phyloP scores from a whole-genome alignment of 2,329 filamentous ascomycete species.

The Ophiosphaerella herpotricha region DNA sequence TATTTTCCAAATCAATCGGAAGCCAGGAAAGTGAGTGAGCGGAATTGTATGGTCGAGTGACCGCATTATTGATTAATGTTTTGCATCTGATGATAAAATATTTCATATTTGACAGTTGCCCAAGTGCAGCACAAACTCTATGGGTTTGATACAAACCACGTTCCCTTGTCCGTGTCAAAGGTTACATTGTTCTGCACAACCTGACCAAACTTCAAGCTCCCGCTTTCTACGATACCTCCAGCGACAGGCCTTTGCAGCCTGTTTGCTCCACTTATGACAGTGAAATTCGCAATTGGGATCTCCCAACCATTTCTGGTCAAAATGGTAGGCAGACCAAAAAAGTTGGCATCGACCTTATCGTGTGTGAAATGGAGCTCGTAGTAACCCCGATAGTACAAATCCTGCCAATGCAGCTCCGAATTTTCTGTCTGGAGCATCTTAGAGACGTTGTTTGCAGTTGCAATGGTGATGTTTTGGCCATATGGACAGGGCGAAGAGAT shows the following conservation, averaged over 20 bases:
- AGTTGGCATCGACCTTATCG: constrained; percentile 64
- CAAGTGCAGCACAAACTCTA: not conserved
- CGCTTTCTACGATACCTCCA: constrained; percentile 59
- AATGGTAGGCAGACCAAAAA: constrained; percentile 67
- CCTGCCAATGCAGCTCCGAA: constrained; percentile 72
- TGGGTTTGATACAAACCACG: constrained; percentile 40
- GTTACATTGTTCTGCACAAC: constrained; percentile 41
- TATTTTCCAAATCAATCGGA: not conserved
- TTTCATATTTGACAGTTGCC: not conserved
- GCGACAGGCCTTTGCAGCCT: constrained; percentile 57
- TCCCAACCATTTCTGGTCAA: constrained; percentile 65
- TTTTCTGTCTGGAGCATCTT: constrained; percentile 53
- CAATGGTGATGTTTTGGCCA: constrained; percentile 64
- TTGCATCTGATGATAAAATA: not conserved
- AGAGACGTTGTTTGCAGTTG: constrained; percentile 53
- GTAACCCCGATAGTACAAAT: constrained; percentile 75
- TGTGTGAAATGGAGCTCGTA: constrained; percentile 63
- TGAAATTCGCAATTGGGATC: constrained; percentile 71
- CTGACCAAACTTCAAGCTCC: constrained; percentile 58
- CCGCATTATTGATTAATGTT: no score
- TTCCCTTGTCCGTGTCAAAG: constrained; percentile 40
- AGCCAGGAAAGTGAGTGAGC: not conserved
- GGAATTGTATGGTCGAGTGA: no score
- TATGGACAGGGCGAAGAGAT: constrained; percentile 64
- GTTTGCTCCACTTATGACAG: constrained; percentile 66